Evolutionary conservation across 305 asterid species (phyloP), one percentile per base, ranked within the genome.

Genomic region (Ilex paraguariensis): DNA sequence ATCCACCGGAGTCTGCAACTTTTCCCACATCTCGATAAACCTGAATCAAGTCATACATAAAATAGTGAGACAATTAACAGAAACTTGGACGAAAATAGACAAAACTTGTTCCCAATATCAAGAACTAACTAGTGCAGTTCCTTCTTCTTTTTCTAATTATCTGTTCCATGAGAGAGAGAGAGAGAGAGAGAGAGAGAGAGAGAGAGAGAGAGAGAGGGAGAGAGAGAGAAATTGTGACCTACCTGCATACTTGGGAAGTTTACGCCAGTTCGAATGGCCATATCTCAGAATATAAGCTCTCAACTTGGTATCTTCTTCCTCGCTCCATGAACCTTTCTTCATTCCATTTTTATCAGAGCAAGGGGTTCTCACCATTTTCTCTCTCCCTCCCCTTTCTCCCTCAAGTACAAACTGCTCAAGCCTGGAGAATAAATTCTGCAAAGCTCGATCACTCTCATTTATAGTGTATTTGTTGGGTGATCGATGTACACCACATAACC

Each of bases 171-270:
- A 42, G 48, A 42, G 8, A 42, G 10, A 42, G 3, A 2, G 10
- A 42, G 11, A 42, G 15, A 46, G 13, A 11, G 0, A 52, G 31
- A 7, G 56, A 6, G 10, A 7, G 15, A 46, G 13, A 11, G 0
- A 52, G 31, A 7, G n/a, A n/a, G n/a, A n/a, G 51, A 46, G 9
- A 46, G 12, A 46, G 9, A 46, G 12, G 3, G 15, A 46, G 13
- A 11, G 0, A 52, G 31, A 7, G 56, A 6, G 10, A 7, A n/a
- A 6, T 6, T 14, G 56, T 14, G n/a, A 13, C 36, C 32, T 64
- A 78, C 81, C 81, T 4, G 85, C 78, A 44, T 59, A 71, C 53
- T 74, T 68, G 66, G 85, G 82, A n/a, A 80, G 71, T 74, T 70
- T 54, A 8, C 80, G 58, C 80, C 82, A 79, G 53, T 79, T 79